Evolutionary conservation across 768 basidiomycete genomes (phyloP).

Genomic region (Cystofilobasidium bisporidii): DNA sequence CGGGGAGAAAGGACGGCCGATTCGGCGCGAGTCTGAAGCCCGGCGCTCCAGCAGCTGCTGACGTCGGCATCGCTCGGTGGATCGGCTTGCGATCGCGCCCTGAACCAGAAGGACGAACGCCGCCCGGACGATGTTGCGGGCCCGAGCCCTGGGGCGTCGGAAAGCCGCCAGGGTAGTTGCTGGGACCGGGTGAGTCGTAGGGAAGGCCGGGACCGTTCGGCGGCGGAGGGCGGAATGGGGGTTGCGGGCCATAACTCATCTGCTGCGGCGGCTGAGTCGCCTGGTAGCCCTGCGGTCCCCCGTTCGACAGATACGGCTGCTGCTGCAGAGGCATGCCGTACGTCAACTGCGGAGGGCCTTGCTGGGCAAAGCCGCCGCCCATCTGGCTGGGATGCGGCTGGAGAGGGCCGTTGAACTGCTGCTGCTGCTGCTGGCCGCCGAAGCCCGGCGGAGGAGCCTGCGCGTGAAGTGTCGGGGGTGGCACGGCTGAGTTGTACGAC

Average conservation of each 20-base stretch:
- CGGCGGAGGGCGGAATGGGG: background rate
- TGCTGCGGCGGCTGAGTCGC: constrained; percentile 5
- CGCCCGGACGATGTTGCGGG: too few species aligned
- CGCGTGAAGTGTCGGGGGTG: background rate
- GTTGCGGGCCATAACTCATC: background rate
- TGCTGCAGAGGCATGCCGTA: background rate
- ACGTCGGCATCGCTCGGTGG: too few species aligned
- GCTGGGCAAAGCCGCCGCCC: constrained; percentile 2
- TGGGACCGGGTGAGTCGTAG: background rate
- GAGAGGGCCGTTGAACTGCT: background rate
- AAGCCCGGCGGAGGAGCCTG: background rate
- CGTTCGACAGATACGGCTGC: background rate
- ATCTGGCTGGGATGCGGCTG: too few species aligned
- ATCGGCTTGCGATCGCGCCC: too few species aligned
- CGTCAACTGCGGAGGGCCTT: background rate
- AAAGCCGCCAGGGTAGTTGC: too few species aligned
- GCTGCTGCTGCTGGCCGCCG: background rate
- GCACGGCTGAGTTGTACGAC: background rate
- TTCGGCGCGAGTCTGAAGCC: too few species aligned
- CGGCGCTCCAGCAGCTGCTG: too few species aligned
- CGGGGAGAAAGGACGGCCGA: too few species aligned
- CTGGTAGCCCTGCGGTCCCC: background rate
- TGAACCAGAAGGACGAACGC: too few species aligned
- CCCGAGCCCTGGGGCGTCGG: too few species aligned
- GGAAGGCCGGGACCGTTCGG: background rate